Percentiles rank a stretch among this genome's conserved stretches.
Evolutionary conservation across 2,329 filamentous ascomycete species (phyloP).

Genomic region (Orbilia ellipsospora): DNA sequence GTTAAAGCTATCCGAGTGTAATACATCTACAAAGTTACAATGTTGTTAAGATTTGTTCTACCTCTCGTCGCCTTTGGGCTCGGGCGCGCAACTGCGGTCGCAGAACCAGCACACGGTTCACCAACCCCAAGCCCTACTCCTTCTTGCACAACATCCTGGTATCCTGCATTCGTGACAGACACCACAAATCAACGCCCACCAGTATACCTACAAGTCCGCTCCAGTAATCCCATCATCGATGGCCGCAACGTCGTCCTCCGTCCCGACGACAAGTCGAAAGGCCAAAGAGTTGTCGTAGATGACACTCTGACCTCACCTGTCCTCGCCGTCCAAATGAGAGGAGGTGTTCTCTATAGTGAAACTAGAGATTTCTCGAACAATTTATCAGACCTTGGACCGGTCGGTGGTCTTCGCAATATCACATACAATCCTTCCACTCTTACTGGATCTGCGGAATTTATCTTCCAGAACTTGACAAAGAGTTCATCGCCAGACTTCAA

Average conservation of each 20-base stretch:
- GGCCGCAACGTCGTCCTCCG: constrained; percentile 49
- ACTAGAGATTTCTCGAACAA: constrained; percentile 47
- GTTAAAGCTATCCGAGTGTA: too few species aligned
- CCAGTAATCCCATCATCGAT: constrained; percentile 40
- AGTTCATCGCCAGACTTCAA: constrained; percentile 28
- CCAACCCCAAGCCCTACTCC: constrained; percentile 1
- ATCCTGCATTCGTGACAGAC: constrained; percentile 48
- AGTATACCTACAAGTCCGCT: constrained; percentile 45
- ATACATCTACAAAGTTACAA: background rate
- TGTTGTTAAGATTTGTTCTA: constrained; percentile 8
- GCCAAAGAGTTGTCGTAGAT: constrained; percentile 29
- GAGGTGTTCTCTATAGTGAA: constrained; percentile 26
- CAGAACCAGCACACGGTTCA: constrained; percentile 6
- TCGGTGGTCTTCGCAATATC: constrained; percentile 50
- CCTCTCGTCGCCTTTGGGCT: constrained; percentile 6
- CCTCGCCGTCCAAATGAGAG: constrained; percentile 40
- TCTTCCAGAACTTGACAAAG: constrained; percentile 46
- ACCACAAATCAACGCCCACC: constrained; percentile 46
- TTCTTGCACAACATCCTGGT: constrained; percentile 44
- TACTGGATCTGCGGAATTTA: constrained; percentile 40
- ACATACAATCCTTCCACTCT: constrained; percentile 38
- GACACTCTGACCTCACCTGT: constrained; percentile 25
- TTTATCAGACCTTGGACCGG: constrained; percentile 34
- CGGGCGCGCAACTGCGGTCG: constrained; percentile 3
- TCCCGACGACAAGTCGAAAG: constrained; percentile 13